A percentile compares a stretch with the other conserved stretches of the same genome.
phyloP scores from a whole-genome alignment of 2,329 filamentous ascomycete genomes.

The Aspergillus pseudotamarii region DNA sequence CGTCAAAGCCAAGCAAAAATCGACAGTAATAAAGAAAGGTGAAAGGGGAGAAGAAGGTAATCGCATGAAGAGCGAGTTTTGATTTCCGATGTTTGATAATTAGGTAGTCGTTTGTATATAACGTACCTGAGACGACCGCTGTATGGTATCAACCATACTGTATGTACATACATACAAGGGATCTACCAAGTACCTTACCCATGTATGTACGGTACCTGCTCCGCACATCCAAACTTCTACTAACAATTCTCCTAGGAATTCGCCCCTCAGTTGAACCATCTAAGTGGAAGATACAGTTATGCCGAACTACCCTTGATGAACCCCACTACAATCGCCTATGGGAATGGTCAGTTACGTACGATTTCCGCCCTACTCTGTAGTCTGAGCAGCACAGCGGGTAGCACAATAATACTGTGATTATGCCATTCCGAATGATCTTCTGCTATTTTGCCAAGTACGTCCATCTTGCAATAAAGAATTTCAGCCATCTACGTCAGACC shows the following conservation, averaged over 20 bases:
- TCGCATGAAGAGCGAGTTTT: neutral
- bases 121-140: neutral
- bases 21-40: neutral
- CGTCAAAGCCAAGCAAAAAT: neutral
- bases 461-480: neutral
- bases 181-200: conserved; percentile 2
- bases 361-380: neutral
- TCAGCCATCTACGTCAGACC: conserved; percentile 1
- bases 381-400: neutral
- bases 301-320: conserved; percentile 9
- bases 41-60: neutral
- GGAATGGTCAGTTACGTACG: conserved; percentile 1
- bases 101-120: neutral
- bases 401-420: neutral
- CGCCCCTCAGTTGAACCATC: conserved; percentile 1
- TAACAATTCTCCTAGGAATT: conserved; percentile 1
- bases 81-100: neutral
- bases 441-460: neutral
- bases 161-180: neutral
- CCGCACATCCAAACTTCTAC: conserved; percentile 6
- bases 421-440: conserved; percentile 2
- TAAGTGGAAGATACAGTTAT: neutral
- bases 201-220: conserved; percentile 1
- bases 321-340: conserved; percentile 11
- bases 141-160: neutral